Conservation (phyloP, 140 eudicot species). For the Anethum foeniculum region DNA sequence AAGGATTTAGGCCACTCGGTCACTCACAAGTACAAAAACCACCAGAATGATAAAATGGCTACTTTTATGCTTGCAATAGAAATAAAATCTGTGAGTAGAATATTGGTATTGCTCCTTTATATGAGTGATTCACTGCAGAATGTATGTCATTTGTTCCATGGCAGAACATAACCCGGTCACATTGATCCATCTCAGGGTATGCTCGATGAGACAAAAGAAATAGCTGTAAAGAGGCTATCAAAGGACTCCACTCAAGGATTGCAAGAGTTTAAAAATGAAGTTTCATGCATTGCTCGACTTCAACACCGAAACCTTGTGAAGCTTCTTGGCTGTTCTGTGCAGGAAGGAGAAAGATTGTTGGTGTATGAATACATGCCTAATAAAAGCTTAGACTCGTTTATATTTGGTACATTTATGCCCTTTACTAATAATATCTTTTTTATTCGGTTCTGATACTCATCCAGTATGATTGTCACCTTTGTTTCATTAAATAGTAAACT, state of each 20-base stretch:
- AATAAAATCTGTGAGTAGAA: too few relatives aligned
- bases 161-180: neutral
- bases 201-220: neutral
- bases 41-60: too few relatives aligned
- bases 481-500: too few relatives aligned
- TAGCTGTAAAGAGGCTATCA: too few relatives aligned
- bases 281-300: neutral
- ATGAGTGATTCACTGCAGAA: neutral
- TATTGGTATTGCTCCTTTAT: neutral
- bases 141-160: too few relatives aligned
- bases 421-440: too few relatives aligned
- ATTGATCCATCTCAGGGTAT: neutral
- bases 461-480: neutral
- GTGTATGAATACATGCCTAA: slow-evolving; percentile 49
- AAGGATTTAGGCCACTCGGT: too few relatives aligned
- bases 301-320: neutral
- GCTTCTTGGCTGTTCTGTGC: neutral
- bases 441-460: neutral
- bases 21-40: too few relatives aligned
- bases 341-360: neutral
- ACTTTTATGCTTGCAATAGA: too few relatives aligned
- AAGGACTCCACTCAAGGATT: too few relatives aligned
- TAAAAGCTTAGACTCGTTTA: slow-evolving; percentile 24
- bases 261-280: neutral
- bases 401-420: neutral